Conservation (phyloP, 345 rosid species). For the Melastoma malabathricum region DNA sequence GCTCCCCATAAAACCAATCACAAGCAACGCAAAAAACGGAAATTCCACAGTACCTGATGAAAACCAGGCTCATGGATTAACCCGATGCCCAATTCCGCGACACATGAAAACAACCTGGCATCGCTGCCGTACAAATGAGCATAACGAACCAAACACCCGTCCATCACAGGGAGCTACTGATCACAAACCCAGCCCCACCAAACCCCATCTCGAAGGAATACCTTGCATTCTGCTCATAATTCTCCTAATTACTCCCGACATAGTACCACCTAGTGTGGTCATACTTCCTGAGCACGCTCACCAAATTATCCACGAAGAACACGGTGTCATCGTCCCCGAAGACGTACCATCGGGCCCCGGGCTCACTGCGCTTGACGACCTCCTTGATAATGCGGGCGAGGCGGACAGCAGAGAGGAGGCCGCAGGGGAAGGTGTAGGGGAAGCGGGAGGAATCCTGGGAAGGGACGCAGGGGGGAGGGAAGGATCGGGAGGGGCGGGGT, state of each 20-base stretch:
- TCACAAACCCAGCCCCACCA: slow-evolving; percentile 85
- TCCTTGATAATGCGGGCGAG: slow-evolving; percentile 80
- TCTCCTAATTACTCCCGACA: slow-evolving; percentile 72
- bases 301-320: slow-evolving; percentile 70
- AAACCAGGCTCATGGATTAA: slow-evolving; percentile 84
- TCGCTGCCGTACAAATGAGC: slow-evolving; percentile 80
- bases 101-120: slow-evolving; percentile 67
- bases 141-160: slow-evolving; percentile 67
- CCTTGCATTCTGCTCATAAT: slow-evolving; percentile 62
- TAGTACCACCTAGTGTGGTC: slow-evolving; percentile 68
- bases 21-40: neutral
- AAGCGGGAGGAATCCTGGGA: slow-evolving; percentile 59
- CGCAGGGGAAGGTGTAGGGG: slow-evolving; percentile 57
- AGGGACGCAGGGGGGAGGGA: slow-evolving; percentile 38
- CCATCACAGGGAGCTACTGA: slow-evolving; percentile 66
- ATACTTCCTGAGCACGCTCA: slow-evolving; percentile 54
- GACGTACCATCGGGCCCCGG: slow-evolving; percentile 71
- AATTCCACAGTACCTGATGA: slow-evolving; percentile 58
- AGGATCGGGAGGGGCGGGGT: slow-evolving; percentile 8
- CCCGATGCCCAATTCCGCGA: slow-evolving; percentile 75
- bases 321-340: slow-evolving; percentile 95
- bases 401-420: slow-evolving; percentile 72
- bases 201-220: slow-evolving; percentile 87
- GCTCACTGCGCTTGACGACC: slow-evolving; percentile 40
- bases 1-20: neutral